Conservation (phyloP, 345 rosid genomes). For the Lepidium sativum region DNA sequence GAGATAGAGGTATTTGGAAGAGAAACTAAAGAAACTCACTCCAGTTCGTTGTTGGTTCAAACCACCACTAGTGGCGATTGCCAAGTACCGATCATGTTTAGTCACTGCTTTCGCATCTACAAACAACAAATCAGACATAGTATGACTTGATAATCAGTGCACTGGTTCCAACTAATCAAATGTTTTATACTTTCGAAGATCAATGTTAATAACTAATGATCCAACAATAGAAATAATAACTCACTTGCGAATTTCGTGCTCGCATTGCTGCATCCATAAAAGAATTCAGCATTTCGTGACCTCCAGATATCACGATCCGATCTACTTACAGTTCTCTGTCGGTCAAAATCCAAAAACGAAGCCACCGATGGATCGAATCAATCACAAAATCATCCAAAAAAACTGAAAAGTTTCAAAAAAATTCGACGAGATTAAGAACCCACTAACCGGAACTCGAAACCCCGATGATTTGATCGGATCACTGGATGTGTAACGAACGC, state of each 20-base stretch:
- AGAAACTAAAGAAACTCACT: slow-evolving; percentile 35
- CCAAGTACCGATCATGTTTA: slow-evolving; percentile 50
- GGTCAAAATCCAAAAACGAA: background rate
- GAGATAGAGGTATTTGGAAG: background rate
- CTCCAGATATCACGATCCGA: slow-evolving; percentile 71
- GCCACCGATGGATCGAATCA: background rate
- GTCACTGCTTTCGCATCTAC: slow-evolving; percentile 53
- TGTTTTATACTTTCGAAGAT: background rate
- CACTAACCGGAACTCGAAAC: slow-evolving; percentile 70
- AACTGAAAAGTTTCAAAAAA: background rate
- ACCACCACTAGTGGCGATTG: slow-evolving; percentile 84
- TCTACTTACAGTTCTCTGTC: slow-evolving; percentile 57
- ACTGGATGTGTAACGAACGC: slow-evolving; percentile 25
- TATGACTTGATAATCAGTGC: background rate
- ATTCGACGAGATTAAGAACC: background rate
- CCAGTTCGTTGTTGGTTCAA: slow-evolving; percentile 96
- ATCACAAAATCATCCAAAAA: background rate
- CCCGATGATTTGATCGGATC: slow-evolving; percentile 27
- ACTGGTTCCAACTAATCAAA: background rate
- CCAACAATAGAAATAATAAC: background rate
- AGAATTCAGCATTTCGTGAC: slow-evolving; percentile 50
- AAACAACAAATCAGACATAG: slow-evolving; percentile 1
- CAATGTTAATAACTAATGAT: background rate
- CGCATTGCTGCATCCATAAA: slow-evolving; percentile 66
- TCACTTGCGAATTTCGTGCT: slow-evolving; percentile 51